Evolutionary conservation across 2,329 filamentous ascomycete genomes (phyloP), one percentile per base, ranked within the genome.

Genomic region (Diaporthe sp.): DNA sequence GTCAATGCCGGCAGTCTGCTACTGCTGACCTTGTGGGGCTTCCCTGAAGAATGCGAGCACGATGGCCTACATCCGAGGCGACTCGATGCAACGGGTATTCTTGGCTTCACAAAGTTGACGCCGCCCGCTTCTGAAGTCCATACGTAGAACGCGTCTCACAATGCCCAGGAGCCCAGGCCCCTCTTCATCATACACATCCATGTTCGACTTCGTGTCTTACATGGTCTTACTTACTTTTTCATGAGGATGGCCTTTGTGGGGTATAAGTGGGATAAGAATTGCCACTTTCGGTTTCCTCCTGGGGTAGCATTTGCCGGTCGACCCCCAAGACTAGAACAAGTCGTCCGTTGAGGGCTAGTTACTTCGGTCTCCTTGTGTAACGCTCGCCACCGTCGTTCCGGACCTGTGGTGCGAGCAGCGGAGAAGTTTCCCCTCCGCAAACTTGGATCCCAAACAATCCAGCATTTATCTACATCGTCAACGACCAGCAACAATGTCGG

Each of bases 21-120:
- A 39, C 10, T 39, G 37, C 37, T 39, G 37, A 39, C 10, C 37
- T 39, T 39, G 10, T 39, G 10, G 37, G 37, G 37, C 37, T 39
- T 39, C 37, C 37, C 37, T 39, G 37, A 13, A 39, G 37, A 39
- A 39, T 39, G 37, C 37, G 37, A 39, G 34, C 34, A 34, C 34
- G 34, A 34, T 34, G 34, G 34, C 34, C 34, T 87, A 34, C 89
- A 87, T 6, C 90, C 91, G 53, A 88, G 87, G 2, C 94, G 86
- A n/a, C 94, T 91, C 28, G 93, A 96, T 55, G 95, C 88, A 49
- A 95, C 84, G 31, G 91, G 90, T 3, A 93, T 84, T 42, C 82
- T 82, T 1, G 92, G 91, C 3, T 78, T 31, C 49, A 81, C 79
- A 80, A 86, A 89, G 6, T 74, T 78, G 3, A 88, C 83, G 1